Base-by-base conservation (phyloP, 2,329 filamentous ascomycete genomes). In the Sporothrix luriei region DNA sequence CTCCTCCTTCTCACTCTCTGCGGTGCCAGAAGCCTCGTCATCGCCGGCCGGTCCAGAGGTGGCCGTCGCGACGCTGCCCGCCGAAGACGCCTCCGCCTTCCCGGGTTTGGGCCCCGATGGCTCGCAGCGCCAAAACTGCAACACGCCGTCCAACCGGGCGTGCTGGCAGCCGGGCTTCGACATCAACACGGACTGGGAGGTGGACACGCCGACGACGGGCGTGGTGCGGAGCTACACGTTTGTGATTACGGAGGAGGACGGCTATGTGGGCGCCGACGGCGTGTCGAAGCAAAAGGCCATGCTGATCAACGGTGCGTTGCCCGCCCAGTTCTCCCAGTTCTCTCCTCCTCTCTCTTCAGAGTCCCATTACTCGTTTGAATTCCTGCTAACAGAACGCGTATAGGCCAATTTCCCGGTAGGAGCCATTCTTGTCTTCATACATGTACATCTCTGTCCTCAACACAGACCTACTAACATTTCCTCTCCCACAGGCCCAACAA, bases 151-250 rank as follows among this genome's bases (percentile, higher is more conserved):
- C 9, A 71, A 72, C 65, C 57, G 72, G 13, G 62, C 66, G 3
- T 73, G 72, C 52, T 73, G 72, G 72, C 64, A 68, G 5, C 48
- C 69, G 11, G 69, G 71, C 0, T 72, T 73, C 33, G 57, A 71
- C 57, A 73, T 73, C 68, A 66, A 69, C 68, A 73, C 72, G 4
- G 72, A 73, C 57, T 73, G 71, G 61, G 69, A 73, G 46, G 24
- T 43, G 24, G 29, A 67, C 10, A 68, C 67, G 7, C 72, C 72
- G 13, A 68, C 69, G 0, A 73, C 72, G 3, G 71, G 71, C 2
- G 69, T 71, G 29, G 66, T 69, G 5, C 71, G 72, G 26, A 69
- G 33, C 24, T 73, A 72, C 59, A 71, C 66, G 2, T 70, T 73
- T 24, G 62, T 33, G 16, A 57, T 73, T 26, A 73, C 72, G 3